Conservation (phyloP, 192 early-diverging fungal genomes). For the Coemansia sp. region DNA sequence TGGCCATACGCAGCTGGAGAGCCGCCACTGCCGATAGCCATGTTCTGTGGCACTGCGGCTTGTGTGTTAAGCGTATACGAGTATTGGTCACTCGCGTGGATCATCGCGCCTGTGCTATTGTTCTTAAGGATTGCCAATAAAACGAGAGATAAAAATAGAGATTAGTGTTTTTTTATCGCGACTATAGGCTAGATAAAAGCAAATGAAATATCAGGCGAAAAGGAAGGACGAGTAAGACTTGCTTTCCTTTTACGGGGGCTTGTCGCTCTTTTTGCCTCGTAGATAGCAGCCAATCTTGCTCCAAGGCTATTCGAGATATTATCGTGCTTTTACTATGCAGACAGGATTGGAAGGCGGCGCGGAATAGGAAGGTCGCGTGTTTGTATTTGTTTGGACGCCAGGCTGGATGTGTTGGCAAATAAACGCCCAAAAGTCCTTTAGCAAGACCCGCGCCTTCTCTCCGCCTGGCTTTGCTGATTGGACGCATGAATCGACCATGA, state of each 20-base stretch:
- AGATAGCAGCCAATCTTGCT: not conserved
- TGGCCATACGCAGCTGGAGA: conserved; percentile 28
- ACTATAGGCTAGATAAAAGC: not conserved
- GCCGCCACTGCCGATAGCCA: conserved; percentile 8
- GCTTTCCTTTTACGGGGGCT: not conserved
- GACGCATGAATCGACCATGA: not conserved
- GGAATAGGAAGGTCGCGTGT: not conserved
- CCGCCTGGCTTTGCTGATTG: not conserved
- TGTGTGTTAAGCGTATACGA: conserved; percentile 32
- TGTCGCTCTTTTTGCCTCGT: not conserved
- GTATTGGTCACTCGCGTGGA: conserved; percentile 49
- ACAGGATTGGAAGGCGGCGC: not conserved
- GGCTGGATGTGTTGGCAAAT: not conserved
- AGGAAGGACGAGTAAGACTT: not conserved
- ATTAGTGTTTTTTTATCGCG: not conserved
- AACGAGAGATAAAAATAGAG: not conserved
- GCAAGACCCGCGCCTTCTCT: not conserved
- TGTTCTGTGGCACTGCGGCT: not conserved
- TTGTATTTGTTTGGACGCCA: not conserved
- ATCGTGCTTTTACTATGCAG: not conserved
- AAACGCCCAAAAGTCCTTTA: not conserved
- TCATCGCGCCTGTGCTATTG: conserved; percentile 20
- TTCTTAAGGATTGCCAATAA: not conserved
- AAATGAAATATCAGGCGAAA: not conserved
- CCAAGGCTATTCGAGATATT: not conserved